A percentile compares a stretch with the other conserved stretches of the same genome.
phyloP scores from a whole-genome alignment of 495 filamentous ascomycete genomes.

The Glonium stellatum region DNA sequence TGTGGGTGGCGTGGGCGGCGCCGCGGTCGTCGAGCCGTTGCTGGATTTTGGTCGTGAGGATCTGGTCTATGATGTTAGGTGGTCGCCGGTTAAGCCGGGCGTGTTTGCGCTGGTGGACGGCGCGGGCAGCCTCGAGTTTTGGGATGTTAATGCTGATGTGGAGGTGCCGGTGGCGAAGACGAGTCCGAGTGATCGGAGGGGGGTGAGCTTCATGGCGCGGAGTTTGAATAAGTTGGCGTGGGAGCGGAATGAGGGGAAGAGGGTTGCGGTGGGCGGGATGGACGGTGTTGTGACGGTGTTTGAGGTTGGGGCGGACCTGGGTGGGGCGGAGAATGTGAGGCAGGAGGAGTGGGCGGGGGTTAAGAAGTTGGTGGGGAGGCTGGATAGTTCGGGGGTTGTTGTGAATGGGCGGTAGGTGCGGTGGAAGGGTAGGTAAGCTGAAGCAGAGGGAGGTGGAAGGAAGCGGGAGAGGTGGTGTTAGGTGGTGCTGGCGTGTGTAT shows the following conservation, averaged over 20 bases:
- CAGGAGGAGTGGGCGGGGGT: constrained; percentile 87
- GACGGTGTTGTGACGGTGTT: constrained; percentile 87
- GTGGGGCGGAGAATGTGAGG: constrained; percentile 68
- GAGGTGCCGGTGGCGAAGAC: constrained; percentile 81
- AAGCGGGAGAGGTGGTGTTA: background rate
- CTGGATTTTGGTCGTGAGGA: constrained; percentile 89
- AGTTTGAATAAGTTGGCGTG: constrained; percentile 90
- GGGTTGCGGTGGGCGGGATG: constrained; percentile 79
- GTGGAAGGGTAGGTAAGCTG: background rate
- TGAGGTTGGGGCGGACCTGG: constrained; percentile 80
- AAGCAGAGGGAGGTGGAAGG: background rate
- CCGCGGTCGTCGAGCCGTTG: constrained; percentile 58
- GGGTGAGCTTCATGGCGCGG: constrained; percentile 54
- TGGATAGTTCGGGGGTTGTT: constrained; percentile 41
- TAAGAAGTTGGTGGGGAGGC: constrained; percentile 71
- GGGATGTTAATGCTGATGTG: constrained; percentile 86
- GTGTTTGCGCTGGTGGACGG: constrained; percentile 94
- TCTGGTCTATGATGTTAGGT: constrained; percentile 88
- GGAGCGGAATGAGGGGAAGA: constrained; percentile 81
- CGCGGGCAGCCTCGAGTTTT: constrained; percentile 86
- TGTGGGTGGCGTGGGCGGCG: constrained; percentile 35
- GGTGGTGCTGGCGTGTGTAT: too few relatives aligned
- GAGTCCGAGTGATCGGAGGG: constrained; percentile 52
- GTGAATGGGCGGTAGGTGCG: background rate
- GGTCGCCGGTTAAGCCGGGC: constrained; percentile 85